A percentile compares a stretch with the other conserved stretches of the same genome.
Conservation (phyloP, 1,284 basidiomycete genomes). For the Trichosporon sp. region DNA sequence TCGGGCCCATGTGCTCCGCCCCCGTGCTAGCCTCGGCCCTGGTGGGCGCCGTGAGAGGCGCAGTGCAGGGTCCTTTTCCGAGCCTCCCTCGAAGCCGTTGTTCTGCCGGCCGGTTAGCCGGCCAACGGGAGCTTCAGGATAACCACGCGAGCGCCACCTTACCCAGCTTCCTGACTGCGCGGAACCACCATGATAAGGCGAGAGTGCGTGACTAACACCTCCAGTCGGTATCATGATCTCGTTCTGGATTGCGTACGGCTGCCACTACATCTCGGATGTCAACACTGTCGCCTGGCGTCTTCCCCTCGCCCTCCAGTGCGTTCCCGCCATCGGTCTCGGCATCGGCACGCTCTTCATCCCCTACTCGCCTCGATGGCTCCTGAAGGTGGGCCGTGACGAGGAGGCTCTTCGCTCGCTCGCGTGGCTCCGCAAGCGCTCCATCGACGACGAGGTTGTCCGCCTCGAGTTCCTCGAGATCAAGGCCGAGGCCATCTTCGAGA, state of each 20-base stretch:
- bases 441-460: conserved; percentile 60
- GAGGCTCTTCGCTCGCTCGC: conserved; percentile 62
- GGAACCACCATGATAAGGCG: background rate
- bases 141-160: background rate
- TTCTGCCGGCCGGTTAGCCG: too few species aligned
- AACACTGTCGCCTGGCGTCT: conserved; percentile 66
- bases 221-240: conserved; percentile 46
- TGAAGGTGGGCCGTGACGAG: conserved; percentile 60
- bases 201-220: background rate
- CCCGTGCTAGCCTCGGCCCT: background rate
- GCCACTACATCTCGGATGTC: conserved; percentile 55
- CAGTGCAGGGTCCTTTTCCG: background rate
- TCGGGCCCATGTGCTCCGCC: background rate
- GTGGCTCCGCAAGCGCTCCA: conserved; percentile 54
- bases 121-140: background rate
- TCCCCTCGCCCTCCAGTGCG: conserved; percentile 67
- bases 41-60: background rate
- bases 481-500: conserved; percentile 59
- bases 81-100: background rate
- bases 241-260: conserved; percentile 69
- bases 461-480: conserved; percentile 75
- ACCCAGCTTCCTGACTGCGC: background rate
- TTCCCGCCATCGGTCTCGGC: conserved; percentile 52
- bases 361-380: conserved; percentile 57
- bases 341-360: conserved; percentile 49